phyloP scores from a whole-genome alignment of 352 stramenopile genomes.

The Pythium dissimile region DNA sequence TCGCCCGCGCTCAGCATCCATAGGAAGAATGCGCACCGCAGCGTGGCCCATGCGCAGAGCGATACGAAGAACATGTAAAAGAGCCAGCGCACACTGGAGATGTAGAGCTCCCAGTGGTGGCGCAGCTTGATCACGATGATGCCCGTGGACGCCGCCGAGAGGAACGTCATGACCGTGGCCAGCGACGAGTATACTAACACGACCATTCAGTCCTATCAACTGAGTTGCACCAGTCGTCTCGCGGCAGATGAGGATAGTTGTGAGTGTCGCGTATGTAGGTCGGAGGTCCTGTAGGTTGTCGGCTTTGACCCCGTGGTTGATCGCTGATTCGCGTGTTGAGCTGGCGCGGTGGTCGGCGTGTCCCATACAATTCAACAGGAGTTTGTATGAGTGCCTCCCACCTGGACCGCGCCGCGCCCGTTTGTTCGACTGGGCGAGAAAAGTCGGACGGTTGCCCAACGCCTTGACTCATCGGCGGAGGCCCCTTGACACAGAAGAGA shows the following conservation, averaged over 20 bases:
- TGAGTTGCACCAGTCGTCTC: no score
- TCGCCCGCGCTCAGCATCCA: background rate
- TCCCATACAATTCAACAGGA: background rate
- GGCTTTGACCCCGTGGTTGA: no score
- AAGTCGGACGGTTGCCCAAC: no score
- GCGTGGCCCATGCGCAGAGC: background rate
- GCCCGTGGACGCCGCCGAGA: conserved; percentile 25
- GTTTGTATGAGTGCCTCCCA: no score
- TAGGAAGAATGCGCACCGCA: conserved; percentile 8
- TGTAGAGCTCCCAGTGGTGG: conserved; percentile 39
- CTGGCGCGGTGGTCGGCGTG: background rate
- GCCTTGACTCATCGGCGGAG: no score
- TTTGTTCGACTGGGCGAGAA: no score
- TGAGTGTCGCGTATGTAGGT: no score
- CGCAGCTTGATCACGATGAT: conserved; percentile 34
- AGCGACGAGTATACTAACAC: conserved; percentile 13
- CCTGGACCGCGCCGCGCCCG: no score
- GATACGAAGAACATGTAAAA: conserved; percentile 19
- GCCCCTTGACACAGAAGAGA: no score
- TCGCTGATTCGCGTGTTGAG: background rate
- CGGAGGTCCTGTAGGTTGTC: no score
- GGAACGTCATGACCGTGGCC: background rate
- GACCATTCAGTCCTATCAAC: no score
- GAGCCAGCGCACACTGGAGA: conserved; percentile 16
- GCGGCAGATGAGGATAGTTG: conserved; percentile 11